Conservation (phyloP, 1,139 yeast species). For the Suhomyces terraborum region DNA sequence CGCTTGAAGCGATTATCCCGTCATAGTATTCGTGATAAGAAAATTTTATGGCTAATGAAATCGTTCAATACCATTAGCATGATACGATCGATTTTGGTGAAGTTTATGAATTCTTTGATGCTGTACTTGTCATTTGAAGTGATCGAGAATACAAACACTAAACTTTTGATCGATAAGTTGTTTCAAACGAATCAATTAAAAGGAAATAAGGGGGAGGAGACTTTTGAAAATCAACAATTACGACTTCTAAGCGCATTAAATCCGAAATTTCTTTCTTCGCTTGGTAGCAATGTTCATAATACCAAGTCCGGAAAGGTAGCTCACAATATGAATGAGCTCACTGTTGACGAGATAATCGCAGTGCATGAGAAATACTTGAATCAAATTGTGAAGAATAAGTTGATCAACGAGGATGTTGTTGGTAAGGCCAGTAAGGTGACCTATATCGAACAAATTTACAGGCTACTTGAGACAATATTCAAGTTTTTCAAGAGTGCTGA, state of each 20-base stretch:
- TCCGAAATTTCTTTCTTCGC: conserved; percentile 15
- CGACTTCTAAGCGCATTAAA: conserved; percentile 18
- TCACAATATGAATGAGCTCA: conserved; percentile 26
- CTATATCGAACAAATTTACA: conserved; percentile 49
- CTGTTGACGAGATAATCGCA: conserved; percentile 51
- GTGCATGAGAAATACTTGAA: conserved; percentile 45
- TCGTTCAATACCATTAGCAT: conserved; percentile 44
- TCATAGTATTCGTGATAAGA: conserved; percentile 24
- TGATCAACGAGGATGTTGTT: conserved; percentile 35
- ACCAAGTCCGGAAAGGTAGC: conserved; percentile 6
- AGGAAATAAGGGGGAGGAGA: conserved; percentile 11
- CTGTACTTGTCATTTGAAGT: conserved; percentile 51
- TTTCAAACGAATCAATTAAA: conserved; percentile 21
- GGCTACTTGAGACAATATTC: conserved; percentile 42
- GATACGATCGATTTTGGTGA: conserved; percentile 47
- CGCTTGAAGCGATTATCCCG: conserved; percentile 15
- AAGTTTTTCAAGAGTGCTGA: conserved; percentile 47
- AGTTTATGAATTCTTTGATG: conserved; percentile 46
- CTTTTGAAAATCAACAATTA: conserved; percentile 16
- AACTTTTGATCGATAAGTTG: conserved; percentile 27
- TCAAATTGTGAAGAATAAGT: conserved; percentile 41
- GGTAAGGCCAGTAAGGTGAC: conserved; percentile 45
- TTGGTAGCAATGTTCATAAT: conserved; percentile 13
- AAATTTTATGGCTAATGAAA: conserved; percentile 31
- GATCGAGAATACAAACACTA: conserved; percentile 45